These are phyloP conservation scores for Dimocarpus longan DNA, from an alignment of 345 rosid species.

Conservation along the genomic window DNA sequence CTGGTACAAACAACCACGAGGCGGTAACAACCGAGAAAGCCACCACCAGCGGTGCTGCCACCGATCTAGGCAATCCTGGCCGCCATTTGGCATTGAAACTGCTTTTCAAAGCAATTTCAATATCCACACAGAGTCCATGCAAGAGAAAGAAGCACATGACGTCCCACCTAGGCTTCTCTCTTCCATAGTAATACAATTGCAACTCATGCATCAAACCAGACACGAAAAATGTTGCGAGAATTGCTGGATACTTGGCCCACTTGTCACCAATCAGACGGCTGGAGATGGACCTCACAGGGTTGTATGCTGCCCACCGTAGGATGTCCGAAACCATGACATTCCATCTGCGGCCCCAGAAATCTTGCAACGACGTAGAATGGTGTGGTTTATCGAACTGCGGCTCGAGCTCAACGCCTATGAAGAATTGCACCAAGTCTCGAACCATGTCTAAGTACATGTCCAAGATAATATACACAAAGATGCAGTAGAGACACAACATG, in stretches of 20 bases:
- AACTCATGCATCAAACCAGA: conserved; percentile 70
- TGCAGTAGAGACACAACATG: conserved; percentile 30
- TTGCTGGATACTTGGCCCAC: conserved; percentile 42
- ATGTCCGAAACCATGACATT: conserved; percentile 58
- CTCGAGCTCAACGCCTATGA: conserved; percentile 38
- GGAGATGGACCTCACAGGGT: conserved; percentile 31
- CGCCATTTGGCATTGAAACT: conserved; percentile 12
- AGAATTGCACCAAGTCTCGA: conserved; percentile 37
- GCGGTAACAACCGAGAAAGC: conserved; percentile 7
- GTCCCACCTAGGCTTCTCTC: conserved; percentile 48
- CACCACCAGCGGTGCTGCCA: conserved; percentile 22
- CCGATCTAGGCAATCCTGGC: conserved; percentile 16
- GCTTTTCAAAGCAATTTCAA: conserved; percentile 49
- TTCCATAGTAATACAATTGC: conserved; percentile 52
- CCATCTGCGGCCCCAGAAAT: conserved; percentile 80
- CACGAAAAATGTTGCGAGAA: conserved; percentile 42
- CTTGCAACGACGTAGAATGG: conserved; percentile 66
- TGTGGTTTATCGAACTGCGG: conserved; percentile 61
- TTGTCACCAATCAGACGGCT: conserved; percentile 29
- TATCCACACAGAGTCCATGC: conserved; percentile 40
- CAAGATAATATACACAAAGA: conserved; percentile 41
- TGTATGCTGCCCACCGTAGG: conserved; percentile 57
- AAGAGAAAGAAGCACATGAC: conserved; percentile 55
- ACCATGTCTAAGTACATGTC: conserved; percentile 41
- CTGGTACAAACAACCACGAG: conserved; percentile 33